These are phyloP conservation scores for Apiospora phragmitis DNA, from an alignment of 2,329 filamentous ascomycete species.

Conservation along the genomic window DNA sequence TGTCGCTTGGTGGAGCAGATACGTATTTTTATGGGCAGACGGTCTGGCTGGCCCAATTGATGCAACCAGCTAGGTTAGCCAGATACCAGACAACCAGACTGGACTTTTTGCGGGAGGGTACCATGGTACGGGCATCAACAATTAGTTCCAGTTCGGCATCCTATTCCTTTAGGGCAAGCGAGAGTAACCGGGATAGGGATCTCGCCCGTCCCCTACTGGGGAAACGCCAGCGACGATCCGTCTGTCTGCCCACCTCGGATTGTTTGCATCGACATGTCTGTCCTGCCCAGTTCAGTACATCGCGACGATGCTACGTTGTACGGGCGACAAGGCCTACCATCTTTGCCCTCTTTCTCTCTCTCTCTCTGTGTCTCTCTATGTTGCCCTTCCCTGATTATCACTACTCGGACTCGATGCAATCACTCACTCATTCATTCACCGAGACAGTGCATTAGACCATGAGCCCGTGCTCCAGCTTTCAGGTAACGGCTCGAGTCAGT, in stretches of 20 bases:
- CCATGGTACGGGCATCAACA: background rate
- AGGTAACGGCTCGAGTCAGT: slow-evolving; percentile 6
- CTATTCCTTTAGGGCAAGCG: background rate
- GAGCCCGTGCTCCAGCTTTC: background rate
- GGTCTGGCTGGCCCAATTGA: background rate
- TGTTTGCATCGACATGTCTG: background rate
- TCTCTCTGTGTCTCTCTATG: background rate
- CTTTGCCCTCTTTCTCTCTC: too few species aligned
- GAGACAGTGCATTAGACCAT: background rate
- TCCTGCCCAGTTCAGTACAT: background rate
- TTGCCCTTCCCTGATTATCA: background rate
- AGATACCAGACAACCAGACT: background rate
- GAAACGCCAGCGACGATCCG: background rate
- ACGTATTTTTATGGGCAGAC: background rate
- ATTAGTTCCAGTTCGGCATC: slow-evolving; percentile 4
- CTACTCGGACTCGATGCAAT: background rate
- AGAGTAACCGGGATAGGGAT: slow-evolving; percentile 5
- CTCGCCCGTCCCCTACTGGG: background rate
- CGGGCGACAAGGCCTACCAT: background rate
- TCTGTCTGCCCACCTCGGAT: background rate
- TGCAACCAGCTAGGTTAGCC: background rate
- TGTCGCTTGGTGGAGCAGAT: background rate
- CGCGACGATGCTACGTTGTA: background rate
- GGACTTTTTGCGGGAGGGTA: background rate
- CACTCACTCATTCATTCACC: background rate